Percentiles rank a stretch among this genome's conserved stretches.
These are phyloP conservation scores for Prototheca stagnorum DNA, from an alignment of 163 green algal genomes.

Conservation along the genomic window DNA sequence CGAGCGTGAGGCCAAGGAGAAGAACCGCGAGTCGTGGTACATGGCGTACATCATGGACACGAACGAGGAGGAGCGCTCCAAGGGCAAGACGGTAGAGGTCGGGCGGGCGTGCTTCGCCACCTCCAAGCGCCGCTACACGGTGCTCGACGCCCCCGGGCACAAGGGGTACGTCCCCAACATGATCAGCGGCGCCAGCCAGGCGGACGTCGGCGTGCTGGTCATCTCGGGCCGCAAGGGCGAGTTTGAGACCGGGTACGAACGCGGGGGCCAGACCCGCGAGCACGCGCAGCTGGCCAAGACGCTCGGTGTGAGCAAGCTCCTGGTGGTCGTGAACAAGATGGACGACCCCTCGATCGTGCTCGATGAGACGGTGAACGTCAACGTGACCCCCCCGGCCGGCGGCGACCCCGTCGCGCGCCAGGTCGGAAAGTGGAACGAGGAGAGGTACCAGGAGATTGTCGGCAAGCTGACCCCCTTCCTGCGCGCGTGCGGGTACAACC, in stretches of 20 bases:
- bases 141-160: constrained; percentile 94
- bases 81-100: constrained; percentile 76
- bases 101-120: constrained; percentile 93
- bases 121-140: constrained; percentile 88
- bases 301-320: constrained; percentile 89
- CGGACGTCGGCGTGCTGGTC: constrained; percentile 86
- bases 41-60: constrained; percentile 99
- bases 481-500: constrained; percentile 82
- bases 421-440: constrained; percentile 29
- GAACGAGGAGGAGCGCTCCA: constrained; percentile 92
- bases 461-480: constrained; percentile 80
- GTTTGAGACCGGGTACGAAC: constrained; percentile 94
- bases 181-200: constrained; percentile 79
- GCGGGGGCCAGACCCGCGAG: constrained; percentile 93
- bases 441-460: constrained; percentile 76
- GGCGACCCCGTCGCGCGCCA: no score
- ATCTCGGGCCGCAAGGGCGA: constrained; percentile 51
- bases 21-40: constrained; percentile 97
- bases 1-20: constrained; percentile 97
- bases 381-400: no score
- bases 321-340: constrained; percentile 98
- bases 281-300: constrained; percentile 98
- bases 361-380: constrained; percentile 22
- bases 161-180: constrained; percentile 99
- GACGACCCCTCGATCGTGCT: constrained; percentile 71